A percentile compares a stretch with the other conserved stretches of the same genome.
These are phyloP conservation scores for Pyrenopolyporus hunteri DNA, from an alignment of 495 filamentous ascomycete genomes.

Conservation along the genomic window DNA sequence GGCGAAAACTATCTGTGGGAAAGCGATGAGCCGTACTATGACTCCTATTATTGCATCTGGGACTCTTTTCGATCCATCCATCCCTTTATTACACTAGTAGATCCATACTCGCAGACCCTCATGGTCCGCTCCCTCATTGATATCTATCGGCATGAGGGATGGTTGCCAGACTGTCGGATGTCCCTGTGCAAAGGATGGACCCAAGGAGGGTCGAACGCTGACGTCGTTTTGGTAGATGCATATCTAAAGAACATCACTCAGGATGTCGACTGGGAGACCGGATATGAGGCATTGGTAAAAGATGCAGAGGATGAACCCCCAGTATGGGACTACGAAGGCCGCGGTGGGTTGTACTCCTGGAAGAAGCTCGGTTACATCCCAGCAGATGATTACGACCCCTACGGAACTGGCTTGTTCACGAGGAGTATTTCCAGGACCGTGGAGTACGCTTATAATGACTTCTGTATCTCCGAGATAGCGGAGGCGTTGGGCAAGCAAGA, in stretches of 20 bases:
- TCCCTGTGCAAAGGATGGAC: constrained; percentile 68
- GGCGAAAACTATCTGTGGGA: constrained; percentile 76
- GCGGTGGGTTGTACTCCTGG: constrained; percentile 68
- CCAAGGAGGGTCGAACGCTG: constrained; percentile 75
- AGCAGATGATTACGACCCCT: constrained; percentile 64
- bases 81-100: constrained; percentile 68
- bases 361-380: constrained; percentile 69
- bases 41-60: constrained; percentile 74
- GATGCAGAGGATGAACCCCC: constrained; percentile 71
- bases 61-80: constrained; percentile 72
- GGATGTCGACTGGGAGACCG: constrained; percentile 67
- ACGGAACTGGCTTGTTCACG: constrained; percentile 66
- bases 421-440: constrained; percentile 71
- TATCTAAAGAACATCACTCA: constrained; percentile 67
- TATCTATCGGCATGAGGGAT: constrained; percentile 70
- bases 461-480: constrained; percentile 67
- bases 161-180: constrained; percentile 70
- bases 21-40: constrained; percentile 72
- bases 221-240: constrained; percentile 68
- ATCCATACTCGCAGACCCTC: constrained; percentile 64
- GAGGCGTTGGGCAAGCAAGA: constrained; percentile 57
- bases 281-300: constrained; percentile 68
- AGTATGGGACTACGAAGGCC: constrained; percentile 71
- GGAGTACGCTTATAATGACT: constrained; percentile 76
- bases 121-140: constrained; percentile 71